A percentile compares a stretch with the other conserved stretches of the same genome.
Conservation (phyloP, 805 yeast genomes). For the Peterozyma toletana region DNA sequence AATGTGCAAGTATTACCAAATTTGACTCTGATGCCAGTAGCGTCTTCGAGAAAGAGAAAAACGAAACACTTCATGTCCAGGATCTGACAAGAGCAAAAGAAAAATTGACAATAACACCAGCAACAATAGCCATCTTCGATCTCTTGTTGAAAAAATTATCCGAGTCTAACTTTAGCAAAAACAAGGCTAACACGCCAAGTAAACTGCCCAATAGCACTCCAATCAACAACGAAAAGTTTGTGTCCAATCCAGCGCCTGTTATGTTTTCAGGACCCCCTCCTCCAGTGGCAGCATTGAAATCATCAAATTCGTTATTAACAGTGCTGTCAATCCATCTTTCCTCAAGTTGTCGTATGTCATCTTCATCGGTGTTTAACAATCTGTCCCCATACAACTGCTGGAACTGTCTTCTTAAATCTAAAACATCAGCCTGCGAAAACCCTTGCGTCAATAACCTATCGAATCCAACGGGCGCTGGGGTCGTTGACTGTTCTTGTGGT, state of each 20-base stretch:
- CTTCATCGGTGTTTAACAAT: constrained; percentile 24
- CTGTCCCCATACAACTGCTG: constrained; percentile 54
- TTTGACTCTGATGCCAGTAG: no score
- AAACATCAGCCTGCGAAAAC: constrained; percentile 70
- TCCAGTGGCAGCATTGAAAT: constrained; percentile 27
- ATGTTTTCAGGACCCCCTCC: constrained; percentile 16
- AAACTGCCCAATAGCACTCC: constrained; percentile 72
- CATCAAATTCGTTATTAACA: constrained; percentile 44
- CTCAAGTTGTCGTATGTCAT: constrained; percentile 60
- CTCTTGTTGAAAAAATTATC: constrained; percentile 52
- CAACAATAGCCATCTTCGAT: constrained; percentile 60
- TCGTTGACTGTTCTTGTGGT: constrained; percentile 43
- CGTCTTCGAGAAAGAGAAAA: not conserved
- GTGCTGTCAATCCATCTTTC: constrained; percentile 87
- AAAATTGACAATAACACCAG: constrained; percentile 65
- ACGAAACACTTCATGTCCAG: constrained; percentile 24
- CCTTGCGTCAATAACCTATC: constrained; percentile 82
- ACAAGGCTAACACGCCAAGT: constrained; percentile 64
- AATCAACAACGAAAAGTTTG: constrained; percentile 58
- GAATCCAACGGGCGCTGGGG: constrained; percentile 75
- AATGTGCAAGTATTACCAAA: no score
- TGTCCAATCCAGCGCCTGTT: constrained; percentile 21
- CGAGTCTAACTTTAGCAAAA: constrained; percentile 50
- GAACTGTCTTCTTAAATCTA: constrained; percentile 68
- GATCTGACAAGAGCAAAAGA: constrained; percentile 54